Evolutionary conservation across 768 basidiomycete genomes (phyloP).

Genomic region (Phylloporus arenicola): DNA sequence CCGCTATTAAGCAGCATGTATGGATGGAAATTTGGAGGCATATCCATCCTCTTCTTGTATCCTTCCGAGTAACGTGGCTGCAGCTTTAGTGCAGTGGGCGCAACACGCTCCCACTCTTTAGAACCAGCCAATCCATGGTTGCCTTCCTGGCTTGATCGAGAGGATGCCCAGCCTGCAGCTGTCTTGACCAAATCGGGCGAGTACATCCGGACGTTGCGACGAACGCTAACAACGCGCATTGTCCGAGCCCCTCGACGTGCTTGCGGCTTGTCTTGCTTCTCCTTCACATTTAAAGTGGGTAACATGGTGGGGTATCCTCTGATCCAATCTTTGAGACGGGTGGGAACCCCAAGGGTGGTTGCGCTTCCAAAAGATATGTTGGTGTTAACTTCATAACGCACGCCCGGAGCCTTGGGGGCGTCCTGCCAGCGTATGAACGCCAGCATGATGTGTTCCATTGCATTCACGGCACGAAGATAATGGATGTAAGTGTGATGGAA

Average conservation of each 20-base stretch:
- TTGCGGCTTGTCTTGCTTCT: constrained; percentile 47
- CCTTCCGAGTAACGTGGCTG: constrained; percentile 67
- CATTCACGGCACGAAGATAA: constrained; percentile 79
- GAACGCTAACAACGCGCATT: constrained; percentile 69
- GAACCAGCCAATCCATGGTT: constrained; percentile 44
- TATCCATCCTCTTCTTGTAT: constrained; percentile 72
- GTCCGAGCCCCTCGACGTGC: constrained; percentile 74
- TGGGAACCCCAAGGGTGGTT: constrained; percentile 65
- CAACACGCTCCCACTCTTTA: constrained; percentile 75
- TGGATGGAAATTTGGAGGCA: constrained; percentile 58
- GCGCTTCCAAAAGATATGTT: constrained; percentile 42
- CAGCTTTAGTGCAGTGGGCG: constrained; percentile 54
- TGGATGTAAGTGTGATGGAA: constrained; percentile 56
- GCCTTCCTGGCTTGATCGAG: constrained; percentile 21
- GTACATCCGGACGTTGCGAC: constrained; percentile 83
- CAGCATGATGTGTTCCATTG: constrained; percentile 90
- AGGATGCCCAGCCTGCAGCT: constrained; percentile 44
- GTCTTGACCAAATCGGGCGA: constrained; percentile 77
- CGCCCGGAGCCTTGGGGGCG: constrained; percentile 37
- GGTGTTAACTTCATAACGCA: constrained; percentile 27
- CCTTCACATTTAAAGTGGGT: constrained; percentile 49
- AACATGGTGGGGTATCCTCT: constrained; percentile 83
- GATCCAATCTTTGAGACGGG: constrained; percentile 88
- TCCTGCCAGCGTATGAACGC: constrained; percentile 84
- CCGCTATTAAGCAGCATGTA: constrained; percentile 27